Conservation (phyloP, 352 stramenopile genomes). For the Globisporangium heterothallicum region DNA sequence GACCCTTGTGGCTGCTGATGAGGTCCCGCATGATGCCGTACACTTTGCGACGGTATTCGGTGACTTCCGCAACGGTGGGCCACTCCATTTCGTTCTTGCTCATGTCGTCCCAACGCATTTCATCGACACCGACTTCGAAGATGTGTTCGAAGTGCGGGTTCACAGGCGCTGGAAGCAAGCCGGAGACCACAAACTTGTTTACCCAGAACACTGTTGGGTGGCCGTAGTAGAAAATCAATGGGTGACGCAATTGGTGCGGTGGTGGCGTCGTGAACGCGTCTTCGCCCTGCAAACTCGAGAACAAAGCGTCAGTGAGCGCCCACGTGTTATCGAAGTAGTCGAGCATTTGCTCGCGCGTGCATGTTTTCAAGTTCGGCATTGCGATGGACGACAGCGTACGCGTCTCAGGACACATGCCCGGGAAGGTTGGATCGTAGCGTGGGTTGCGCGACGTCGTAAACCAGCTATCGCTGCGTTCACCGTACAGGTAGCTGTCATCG, state of each 20-base stretch:
- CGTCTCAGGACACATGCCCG: conserved; percentile 35
- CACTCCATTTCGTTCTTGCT: conserved; percentile 95
- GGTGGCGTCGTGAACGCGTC: conserved; percentile 89
- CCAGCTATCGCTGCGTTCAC: conserved; percentile 59
- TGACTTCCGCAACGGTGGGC: conserved; percentile 88
- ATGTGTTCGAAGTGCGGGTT: conserved; percentile 94
- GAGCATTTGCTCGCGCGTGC: conserved; percentile 83
- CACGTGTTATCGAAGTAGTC: conserved; percentile 96
- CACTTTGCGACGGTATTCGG: conserved; percentile 89
- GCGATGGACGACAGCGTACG: conserved; percentile 46
- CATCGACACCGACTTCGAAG: conserved; percentile 96
- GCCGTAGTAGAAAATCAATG: conserved; percentile 98
- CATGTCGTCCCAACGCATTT: conserved; percentile 99
- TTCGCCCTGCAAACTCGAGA: conserved; percentile 88
- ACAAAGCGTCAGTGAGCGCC: conserved; percentile 92
- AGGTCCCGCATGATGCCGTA: conserved; percentile 86
- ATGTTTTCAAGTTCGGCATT: conserved; percentile 83
- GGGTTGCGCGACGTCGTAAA: conserved; percentile 66
- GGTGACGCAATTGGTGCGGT: conserved; percentile 92
- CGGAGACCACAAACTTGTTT: conserved; percentile 95
- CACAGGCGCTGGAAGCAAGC: conserved; percentile 83
- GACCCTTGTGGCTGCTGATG: conserved; percentile 83
- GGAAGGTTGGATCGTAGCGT: conserved; percentile 48
- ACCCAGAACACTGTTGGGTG: conserved; percentile 95
- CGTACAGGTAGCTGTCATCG: conserved; percentile 55